Conservation (phyloP, 2,329 filamentous ascomycete genomes). For the Tolypocladium tundrense region DNA sequence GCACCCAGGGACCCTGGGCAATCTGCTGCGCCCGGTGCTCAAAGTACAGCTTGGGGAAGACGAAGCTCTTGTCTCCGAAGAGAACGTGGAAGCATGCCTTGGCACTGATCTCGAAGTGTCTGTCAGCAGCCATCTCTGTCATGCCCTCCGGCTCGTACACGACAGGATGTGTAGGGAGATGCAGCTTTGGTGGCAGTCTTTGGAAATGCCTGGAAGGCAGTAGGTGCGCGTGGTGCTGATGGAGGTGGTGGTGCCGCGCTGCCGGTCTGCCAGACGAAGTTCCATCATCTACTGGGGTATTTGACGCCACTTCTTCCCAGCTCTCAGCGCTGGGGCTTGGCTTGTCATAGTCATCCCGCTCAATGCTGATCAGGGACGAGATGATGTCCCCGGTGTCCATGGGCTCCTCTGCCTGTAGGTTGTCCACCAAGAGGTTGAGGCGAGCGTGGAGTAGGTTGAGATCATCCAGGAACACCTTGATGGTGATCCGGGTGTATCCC, state of each 20-base stretch:
- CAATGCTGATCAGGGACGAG: slow-evolving; percentile 63
- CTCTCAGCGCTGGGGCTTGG: slow-evolving; percentile 69
- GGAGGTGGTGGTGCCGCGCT: slow-evolving; percentile 18
- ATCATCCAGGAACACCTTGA: slow-evolving; percentile 90
- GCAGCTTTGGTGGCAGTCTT: slow-evolving; percentile 56
- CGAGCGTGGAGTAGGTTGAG: slow-evolving; percentile 71
- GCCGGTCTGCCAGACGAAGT: slow-evolving; percentile 29
- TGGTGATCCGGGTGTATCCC: slow-evolving; percentile 63
- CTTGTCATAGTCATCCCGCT: slow-evolving; percentile 48
- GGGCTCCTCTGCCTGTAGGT: slow-evolving; percentile 62
- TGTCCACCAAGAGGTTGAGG: slow-evolving; percentile 75
- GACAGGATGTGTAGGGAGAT: slow-evolving; percentile 71
- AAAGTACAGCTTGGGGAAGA: slow-evolving; percentile 85
- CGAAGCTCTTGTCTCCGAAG: slow-evolving; percentile 90
- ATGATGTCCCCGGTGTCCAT: slow-evolving; percentile 61
- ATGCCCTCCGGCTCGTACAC: slow-evolving; percentile 78
- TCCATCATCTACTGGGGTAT: slow-evolving; percentile 48
- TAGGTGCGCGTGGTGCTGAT: slow-evolving; percentile 11
- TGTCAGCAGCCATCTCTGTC: slow-evolving; percentile 63
- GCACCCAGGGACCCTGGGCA: slow-evolving; percentile 75
- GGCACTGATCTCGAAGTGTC: slow-evolving; percentile 80
- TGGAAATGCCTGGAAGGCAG: slow-evolving; percentile 21
- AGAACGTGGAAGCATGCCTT: slow-evolving; percentile 94
- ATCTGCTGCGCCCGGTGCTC: slow-evolving; percentile 72
- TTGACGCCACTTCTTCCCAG: slow-evolving; percentile 72